A percentile compares a stretch with the other conserved stretches of the same genome.
Conservation (phyloP, 1,284 basidiomycete genomes). For the Rhodofomes roseus region DNA sequence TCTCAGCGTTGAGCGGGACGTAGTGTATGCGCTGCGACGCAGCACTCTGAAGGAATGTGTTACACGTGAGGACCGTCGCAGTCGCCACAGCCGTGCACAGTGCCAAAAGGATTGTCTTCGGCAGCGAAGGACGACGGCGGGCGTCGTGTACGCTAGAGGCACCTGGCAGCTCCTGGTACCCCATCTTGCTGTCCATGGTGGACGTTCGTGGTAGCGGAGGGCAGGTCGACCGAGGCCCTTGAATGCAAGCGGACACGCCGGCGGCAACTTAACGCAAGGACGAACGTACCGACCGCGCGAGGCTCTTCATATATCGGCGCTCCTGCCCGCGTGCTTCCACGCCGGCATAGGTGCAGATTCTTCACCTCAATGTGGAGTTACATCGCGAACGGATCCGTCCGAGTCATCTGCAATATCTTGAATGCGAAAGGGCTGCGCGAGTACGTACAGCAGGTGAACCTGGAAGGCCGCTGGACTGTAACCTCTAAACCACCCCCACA, state of each 20-base stretch:
- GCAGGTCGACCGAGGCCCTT: not conserved
- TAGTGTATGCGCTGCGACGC: conserved; percentile 12
- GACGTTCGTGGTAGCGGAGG: not conserved
- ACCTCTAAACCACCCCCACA: conserved; percentile 36
- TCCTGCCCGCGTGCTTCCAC: not conserved
- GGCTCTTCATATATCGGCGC: conserved; percentile 1
- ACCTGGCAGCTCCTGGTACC: not conserved
- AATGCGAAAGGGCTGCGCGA: not conserved
- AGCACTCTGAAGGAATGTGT: conserved; percentile 10
- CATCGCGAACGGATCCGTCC: not conserved
- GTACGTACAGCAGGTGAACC: not conserved
- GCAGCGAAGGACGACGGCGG: not conserved
- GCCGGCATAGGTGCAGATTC: not conserved
- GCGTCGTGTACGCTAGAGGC: not conserved
- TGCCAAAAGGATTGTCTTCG: conserved; percentile 11
- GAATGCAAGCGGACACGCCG: conserved; percentile 3
- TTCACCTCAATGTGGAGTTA: not conserved
- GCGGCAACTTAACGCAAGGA: conserved; percentile 1
- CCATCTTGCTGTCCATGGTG: conserved; percentile 8
- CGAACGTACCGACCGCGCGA: conserved; percentile 4
- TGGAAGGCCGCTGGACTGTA: not conserved
- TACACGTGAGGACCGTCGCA: conserved; percentile 17
- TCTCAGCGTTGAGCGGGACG: conserved; percentile 41
- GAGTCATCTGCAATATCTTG: not conserved
- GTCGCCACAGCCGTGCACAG: conserved; percentile 17